Evolutionary conservation across 1,284 basidiomycete species (phyloP).

Genomic region (Pseudozyma pruni): DNA sequence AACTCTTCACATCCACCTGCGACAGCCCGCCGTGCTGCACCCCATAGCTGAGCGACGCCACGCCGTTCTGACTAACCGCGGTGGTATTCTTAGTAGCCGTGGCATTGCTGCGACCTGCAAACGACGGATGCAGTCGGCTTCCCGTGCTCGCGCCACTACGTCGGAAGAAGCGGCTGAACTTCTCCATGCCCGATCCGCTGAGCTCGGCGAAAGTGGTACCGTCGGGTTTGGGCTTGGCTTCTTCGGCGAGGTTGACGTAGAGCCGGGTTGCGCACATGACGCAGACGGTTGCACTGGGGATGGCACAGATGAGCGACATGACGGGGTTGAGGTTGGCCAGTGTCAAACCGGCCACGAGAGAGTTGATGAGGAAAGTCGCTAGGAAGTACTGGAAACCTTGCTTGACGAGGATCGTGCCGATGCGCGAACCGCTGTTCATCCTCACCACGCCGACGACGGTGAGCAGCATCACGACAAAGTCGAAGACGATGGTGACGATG

Average conservation of each 20-base stretch:
- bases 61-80: neutral
- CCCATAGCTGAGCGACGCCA: constrained; percentile 16
- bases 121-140: constrained; percentile 14
- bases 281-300: constrained; percentile 45
- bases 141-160: too few species aligned
- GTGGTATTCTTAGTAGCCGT: constrained; percentile 5
- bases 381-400: constrained; percentile 59
- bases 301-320: constrained; percentile 52
- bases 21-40: constrained; percentile 11
- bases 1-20: constrained; percentile 25
- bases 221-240: constrained; percentile 35
- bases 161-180: constrained; percentile 34
- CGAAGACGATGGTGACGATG: constrained; percentile 45
- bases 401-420: constrained; percentile 47
- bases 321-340: constrained; percentile 48
- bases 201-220: constrained; percentile 29
- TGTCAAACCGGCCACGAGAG: constrained; percentile 45
- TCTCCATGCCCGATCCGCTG: constrained; percentile 22
- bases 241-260: constrained; percentile 49
- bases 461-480: constrained; percentile 45
- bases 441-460: constrained; percentile 51
- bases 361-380: constrained; percentile 45
- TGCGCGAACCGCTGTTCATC: constrained; percentile 46
- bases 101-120: constrained; percentile 1
- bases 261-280: constrained; percentile 52